Base-by-base conservation (phyloP, 768 basidiomycete genomes). In the Suillus hirtellus region DNA sequence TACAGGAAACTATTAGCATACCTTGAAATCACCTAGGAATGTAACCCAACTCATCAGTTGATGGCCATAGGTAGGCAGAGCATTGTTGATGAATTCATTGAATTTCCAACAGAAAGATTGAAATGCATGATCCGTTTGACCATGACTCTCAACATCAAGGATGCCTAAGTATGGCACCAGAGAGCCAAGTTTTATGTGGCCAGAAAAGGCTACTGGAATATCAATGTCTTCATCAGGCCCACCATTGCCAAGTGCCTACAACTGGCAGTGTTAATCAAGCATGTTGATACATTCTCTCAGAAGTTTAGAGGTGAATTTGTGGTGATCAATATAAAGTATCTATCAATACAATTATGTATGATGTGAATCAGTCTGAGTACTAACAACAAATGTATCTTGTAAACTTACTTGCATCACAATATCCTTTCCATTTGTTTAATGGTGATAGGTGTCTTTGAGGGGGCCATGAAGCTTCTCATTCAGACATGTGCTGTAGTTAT, bases 351-450 rank as follows among this genome's bases (percentile, higher is more conserved):
- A 2, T 27, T 27, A 3, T 27, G 27, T 2, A 24, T 24, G 24
- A 24, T 24, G 24, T 24, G 24, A 24, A 27, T 27, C 3, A 27
- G 27, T 37, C 37, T 37, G 4, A 60, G 5, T 44, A 11, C 21
- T 14, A 34, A 47, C 27, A 27, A 27, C 27, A 27, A 2, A 27
- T 27, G 2, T 27, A 27, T 3, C 2, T 27, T 27, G 27, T 2
- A 27, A 27, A 27, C 63, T 27, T 44, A 78, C 78, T 70, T 79
- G 78, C 0, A 43, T 52, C 0, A 66, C 74, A 27, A 77, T 64
- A 56, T 78, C 60, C 58, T 74, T 77, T 64, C 73, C 72, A 59
- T 80, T 80, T 2, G 78, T 75, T 10, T 65, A 66, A 9, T 9
- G 42, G 10, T 65, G 68, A 37, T 78, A 79, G 14, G 63, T 66